phyloP scores from a whole-genome alignment of 306 rosid genomes.

The Bauhinia variegata region DNA sequence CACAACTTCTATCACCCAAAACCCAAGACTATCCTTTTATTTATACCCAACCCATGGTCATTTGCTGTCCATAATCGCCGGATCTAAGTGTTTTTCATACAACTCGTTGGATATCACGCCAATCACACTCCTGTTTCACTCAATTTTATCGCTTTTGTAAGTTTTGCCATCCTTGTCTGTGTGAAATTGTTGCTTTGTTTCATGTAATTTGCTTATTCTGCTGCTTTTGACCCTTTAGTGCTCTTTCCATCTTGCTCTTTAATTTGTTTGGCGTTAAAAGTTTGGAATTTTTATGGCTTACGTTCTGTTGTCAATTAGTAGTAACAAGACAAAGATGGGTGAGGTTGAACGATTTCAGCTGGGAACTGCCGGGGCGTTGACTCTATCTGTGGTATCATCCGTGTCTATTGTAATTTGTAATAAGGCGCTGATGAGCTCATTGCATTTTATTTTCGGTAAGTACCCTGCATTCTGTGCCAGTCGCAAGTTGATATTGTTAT shows the following conservation, averaged over 20 bases:
- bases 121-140: slow-evolving; percentile 9
- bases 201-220: slow-evolving; percentile 23
- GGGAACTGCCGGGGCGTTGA: slow-evolving; percentile 81
- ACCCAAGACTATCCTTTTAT: background rate
- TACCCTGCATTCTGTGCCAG: background rate
- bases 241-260: slow-evolving; percentile 16
- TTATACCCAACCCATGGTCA: background rate
- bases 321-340: slow-evolving; percentile 56
- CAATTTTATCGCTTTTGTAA: slow-evolving; percentile 28
- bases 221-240: background rate
- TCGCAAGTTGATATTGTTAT: slow-evolving; percentile 23
- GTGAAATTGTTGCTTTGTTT: slow-evolving; percentile 17
- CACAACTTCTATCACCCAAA: slow-evolving; percentile 19
- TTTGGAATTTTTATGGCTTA: slow-evolving; percentile 25
- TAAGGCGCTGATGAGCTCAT: slow-evolving; percentile 73
- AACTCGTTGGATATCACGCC: slow-evolving; percentile 3
- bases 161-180: slow-evolving; percentile 13
- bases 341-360: slow-evolving; percentile 71
- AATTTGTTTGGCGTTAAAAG: slow-evolving; percentile 4
- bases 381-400: slow-evolving; percentile 80
- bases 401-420: slow-evolving; percentile 90
- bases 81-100: slow-evolving; percentile 27
- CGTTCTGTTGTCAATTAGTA: slow-evolving; percentile 20
- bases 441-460: slow-evolving; percentile 79
- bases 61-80: background rate